Evolutionary conservation across 2,329 filamentous ascomycete genomes (phyloP), one percentile per base, ranked within the genome.

Genomic region (Tolypocladium endophyticum): DNA sequence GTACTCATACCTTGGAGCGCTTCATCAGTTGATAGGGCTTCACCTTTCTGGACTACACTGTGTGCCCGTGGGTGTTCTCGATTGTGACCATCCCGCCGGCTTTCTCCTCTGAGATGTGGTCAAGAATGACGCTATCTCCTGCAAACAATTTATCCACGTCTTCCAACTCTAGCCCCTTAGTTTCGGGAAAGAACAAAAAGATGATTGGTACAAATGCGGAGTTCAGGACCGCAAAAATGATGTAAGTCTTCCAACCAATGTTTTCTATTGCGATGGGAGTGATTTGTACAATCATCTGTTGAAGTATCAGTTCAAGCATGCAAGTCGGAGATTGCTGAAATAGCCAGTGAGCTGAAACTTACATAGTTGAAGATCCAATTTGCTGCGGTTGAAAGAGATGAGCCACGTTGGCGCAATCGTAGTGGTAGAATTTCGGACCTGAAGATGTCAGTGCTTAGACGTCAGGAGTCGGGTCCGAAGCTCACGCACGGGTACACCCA

Each of bases 121-220:
- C 38, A 4, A 47, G 0, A 60, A 70, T 14, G 67, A 71, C 14
- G 69, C 59, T 52, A 0, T 63, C 60, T 7, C 25, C 52, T 9
- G 57, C 59, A 55, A 64, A 64, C 12, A 74, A 63, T 68, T 69
- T 4, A 67, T 76, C 60, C 75, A 75, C 66, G 69, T 73, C 63
- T 72, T 83, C 59, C 72, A 81, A 64, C 74, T 77, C 64, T 61
- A 76, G 60, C 0, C 67, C 67, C 41, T 69, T 70, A 3, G 69
- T 71, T 38, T 71, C 68, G 0, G 68, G 68, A 41, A 69, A 70
- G 59, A 70, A 70, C 1, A 70, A 59, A 41, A 68, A 70, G 14
- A 71, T 67, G 8, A 70, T 62, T 1, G 68, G 69, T 1, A 71
- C 65, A 56, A 65, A 71, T 1, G 61, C 55, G 0, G 66, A 64